Evolutionary conservation across 495 filamentous ascomycete species (phyloP).

Genomic region (Rostrohypoxylon terebratum): DNA sequence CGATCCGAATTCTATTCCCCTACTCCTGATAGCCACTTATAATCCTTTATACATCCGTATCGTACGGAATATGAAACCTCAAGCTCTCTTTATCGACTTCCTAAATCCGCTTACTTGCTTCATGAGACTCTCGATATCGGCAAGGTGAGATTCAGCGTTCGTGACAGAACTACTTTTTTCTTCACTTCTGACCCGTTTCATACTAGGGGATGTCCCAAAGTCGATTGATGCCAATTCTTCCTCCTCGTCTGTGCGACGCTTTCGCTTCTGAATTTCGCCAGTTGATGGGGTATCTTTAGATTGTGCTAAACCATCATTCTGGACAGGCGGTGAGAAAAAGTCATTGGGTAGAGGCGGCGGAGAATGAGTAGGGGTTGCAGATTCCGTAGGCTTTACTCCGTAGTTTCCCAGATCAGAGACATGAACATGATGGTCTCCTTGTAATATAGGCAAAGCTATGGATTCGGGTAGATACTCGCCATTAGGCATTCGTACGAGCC

Average conservation of each 20-base stretch:
- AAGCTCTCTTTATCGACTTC: neutral
- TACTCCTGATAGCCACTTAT: neutral
- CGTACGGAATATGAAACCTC: neutral
- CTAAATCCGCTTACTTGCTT: conserved; percentile 21
- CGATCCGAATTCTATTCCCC: neutral
- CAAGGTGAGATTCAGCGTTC: conserved; percentile 35
- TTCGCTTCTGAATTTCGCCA: conserved; percentile 40
- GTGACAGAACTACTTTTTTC: conserved; percentile 12
- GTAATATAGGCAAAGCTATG: conserved; percentile 49
- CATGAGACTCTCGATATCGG: conserved; percentile 42
- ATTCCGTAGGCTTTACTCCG: conserved; percentile 37
- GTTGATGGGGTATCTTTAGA: conserved; percentile 27
- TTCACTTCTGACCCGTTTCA: conserved; percentile 40
- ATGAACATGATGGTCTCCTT: conserved; percentile 44
- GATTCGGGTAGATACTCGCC: conserved; percentile 59
- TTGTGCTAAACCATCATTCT: neutral
- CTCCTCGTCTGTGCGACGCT: conserved; percentile 38
- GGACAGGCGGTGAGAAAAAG: conserved; percentile 13
- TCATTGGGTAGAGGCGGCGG: conserved; percentile 21
- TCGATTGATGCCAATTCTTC: conserved; percentile 32
- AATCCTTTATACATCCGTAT: neutral
- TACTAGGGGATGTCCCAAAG: conserved; percentile 14
- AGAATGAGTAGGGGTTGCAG: conserved; percentile 33
- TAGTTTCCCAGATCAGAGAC: conserved; percentile 46
- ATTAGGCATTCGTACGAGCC: conserved; percentile 58